Evolutionary conservation across 2,329 filamentous ascomycete species (phyloP).

Genomic region (Aspergillus quadricinctus): DNA sequence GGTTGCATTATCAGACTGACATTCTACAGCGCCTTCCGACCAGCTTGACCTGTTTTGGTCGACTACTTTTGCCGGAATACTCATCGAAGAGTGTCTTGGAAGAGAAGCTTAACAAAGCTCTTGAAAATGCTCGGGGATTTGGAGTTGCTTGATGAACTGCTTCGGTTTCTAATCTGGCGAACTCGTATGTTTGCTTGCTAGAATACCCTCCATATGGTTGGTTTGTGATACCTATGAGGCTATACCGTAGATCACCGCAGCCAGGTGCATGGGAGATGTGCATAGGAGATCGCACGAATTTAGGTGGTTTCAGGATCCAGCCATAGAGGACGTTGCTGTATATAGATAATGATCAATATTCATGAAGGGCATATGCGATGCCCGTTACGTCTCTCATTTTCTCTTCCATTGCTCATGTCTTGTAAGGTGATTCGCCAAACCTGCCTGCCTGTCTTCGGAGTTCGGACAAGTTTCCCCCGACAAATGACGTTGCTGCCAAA

Average conservation of each 20-base stretch:
- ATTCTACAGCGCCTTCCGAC: slow-evolving; percentile 60
- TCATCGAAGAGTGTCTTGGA: slow-evolving; percentile 63
- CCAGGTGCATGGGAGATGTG: background rate
- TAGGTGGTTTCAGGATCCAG: background rate
- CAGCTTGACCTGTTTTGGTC: slow-evolving; percentile 90
- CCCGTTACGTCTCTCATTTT: background rate
- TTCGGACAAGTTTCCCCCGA: background rate
- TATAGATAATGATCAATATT: background rate
- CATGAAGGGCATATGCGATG: background rate
- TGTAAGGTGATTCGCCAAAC: background rate
- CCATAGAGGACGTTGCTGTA: background rate
- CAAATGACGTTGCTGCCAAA: background rate
- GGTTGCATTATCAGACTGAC: slow-evolving; percentile 10
- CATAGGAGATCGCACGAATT: background rate
- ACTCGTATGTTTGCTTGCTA: slow-evolving; percentile 15
- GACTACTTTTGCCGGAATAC: slow-evolving; percentile 81
- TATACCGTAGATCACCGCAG: background rate
- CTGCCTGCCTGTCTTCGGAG: background rate
- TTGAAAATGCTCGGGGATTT: slow-evolving; percentile 86
- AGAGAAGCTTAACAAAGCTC: slow-evolving; percentile 73
- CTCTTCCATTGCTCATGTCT: background rate
- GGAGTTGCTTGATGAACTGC: slow-evolving; percentile 61
- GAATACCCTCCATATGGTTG: background rate
- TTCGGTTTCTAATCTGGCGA: background rate
- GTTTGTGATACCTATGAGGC: background rate